A percentile compares a stretch with the other conserved stretches of the same genome.
Evolutionary conservation across 768 basidiomycete genomes (phyloP).

Genomic region (Tulasnella sp.): DNA sequence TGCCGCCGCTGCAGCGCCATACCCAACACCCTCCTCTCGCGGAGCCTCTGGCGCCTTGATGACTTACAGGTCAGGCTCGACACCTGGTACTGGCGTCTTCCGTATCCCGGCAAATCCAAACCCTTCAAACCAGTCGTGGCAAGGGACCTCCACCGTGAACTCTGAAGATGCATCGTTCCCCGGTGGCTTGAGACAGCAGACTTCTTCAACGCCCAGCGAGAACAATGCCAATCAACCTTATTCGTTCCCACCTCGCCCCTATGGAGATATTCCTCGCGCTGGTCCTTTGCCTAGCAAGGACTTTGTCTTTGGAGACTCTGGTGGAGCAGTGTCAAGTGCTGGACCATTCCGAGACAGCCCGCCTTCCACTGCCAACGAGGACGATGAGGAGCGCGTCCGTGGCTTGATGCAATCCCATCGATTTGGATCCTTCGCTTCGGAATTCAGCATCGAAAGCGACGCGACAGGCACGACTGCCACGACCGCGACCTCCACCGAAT

Average conservation of each 20-base stretch:
- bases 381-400: slow-evolving; percentile 11
- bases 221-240: slow-evolving; percentile 7
- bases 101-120: slow-evolving; percentile 14
- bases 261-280: slow-evolving; percentile 7
- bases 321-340: not conserved
- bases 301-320: slow-evolving; percentile 22
- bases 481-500: slow-evolving; percentile 4
- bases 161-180: slow-evolving; percentile 1
- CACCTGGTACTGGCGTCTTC: slow-evolving; percentile 16
- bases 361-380: not conserved
- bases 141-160: slow-evolving; percentile 8
- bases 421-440: slow-evolving; percentile 22
- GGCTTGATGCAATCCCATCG: slow-evolving; percentile 20
- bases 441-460: slow-evolving; percentile 14
- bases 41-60: not conserved
- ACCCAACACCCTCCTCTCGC: not conserved
- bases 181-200: slow-evolving; percentile 14
- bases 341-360: not conserved
- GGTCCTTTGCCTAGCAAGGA: slow-evolving; percentile 23
- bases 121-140: not conserved
- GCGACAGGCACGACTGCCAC: slow-evolving; percentile 17
- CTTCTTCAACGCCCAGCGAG: slow-evolving; percentile 2
- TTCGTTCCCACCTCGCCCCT: slow-evolving; percentile 8
- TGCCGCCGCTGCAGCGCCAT: not conserved
- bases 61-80: slow-evolving; percentile 16